A percentile compares a stretch with the other conserved stretches of the same genome.
phyloP scores from a whole-genome alignment of 2,329 filamentous ascomycete genomes.

The Aspergillus brunneoviolaceus region DNA sequence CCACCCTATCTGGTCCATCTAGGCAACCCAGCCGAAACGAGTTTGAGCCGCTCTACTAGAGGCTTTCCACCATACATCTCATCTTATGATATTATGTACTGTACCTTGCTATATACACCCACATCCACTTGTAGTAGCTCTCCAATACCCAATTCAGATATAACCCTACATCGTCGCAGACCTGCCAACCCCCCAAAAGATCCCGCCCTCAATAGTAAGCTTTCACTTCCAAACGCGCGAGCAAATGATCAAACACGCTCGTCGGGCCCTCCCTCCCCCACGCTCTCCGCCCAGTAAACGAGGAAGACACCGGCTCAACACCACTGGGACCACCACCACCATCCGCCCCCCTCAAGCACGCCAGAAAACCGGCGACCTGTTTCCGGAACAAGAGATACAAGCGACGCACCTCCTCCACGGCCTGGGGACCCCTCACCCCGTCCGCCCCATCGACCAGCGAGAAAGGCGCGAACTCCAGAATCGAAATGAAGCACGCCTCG shows the following conservation, averaged over 20 bases:
- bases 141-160: neutral
- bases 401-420: slow-evolving; percentile 43
- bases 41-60: no score
- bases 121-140: no score
- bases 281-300: neutral
- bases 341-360: slow-evolving; percentile 67
- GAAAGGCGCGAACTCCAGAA: slow-evolving; percentile 66
- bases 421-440: slow-evolving; percentile 37
- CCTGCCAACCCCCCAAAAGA: neutral
- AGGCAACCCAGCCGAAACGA: no score
- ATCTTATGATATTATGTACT: no score
- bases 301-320: neutral
- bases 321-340: slow-evolving; percentile 52
- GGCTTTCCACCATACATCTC: no score
- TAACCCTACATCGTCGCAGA: neutral
- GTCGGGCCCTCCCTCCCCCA: slow-evolving; percentile 39
- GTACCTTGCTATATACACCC: no score
- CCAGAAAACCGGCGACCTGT: slow-evolving; percentile 70
- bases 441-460: slow-evolving; percentile 39
- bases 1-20: no score
- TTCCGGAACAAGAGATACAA: slow-evolving; percentile 68
- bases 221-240: slow-evolving; percentile 70
- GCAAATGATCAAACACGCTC: slow-evolving; percentile 66
- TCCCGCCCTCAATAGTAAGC: slow-evolving; percentile 56
- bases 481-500: slow-evolving; percentile 60